Evolutionary conservation across 1,139 yeast species (phyloP), one percentile per base, ranked within the genome.

Genomic region (Geotrichum citri-aurantii): DNA sequence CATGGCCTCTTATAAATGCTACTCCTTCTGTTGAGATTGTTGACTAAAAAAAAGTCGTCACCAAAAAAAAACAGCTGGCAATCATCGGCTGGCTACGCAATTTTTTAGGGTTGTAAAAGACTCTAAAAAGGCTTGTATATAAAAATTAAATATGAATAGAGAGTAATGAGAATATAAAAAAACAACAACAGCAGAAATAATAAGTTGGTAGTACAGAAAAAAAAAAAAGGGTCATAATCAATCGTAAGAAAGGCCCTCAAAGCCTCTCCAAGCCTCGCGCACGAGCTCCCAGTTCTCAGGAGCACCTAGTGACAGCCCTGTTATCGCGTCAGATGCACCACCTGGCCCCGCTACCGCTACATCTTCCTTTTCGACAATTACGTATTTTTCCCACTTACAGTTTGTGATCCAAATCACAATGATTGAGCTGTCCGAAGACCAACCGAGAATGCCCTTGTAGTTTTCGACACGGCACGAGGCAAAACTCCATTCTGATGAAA

Each of bases 401-500:
- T 75, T 74, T 61, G 82, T 80, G 26, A 64, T 64, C 97, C 97
- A 91, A 2, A 92, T 72, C 0, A 88, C 78, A 1, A 88, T 77
- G 7, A 89, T 75, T 14, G 84, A 76, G 63, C 81, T 86, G 64
- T 85, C 87, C 12, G 84, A 84, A 0, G 85, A 77, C 96, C 96
- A 89, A 1, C 95, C 96, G 46, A 92, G 65, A 0, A 82, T 81
- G 0, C 96, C 95, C 65, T 70, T 65, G 69, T 64, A 62, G 8
- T 72, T 72, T 19, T 66, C 65, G 44, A 91, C 81, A 65, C 87
- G 86, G n/a, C 83, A 78, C 0, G 92, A 85, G 55, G 91, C 90
- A 74, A 87, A 88, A 52, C 95, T 86, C 98, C 97, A 92, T 14
- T 88, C 86, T 1, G 95, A 86, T 59, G 86, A 82, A 73, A 92